phyloP scores from a whole-genome alignment of 495 filamentous ascomycete species.

The Parmelia sp. region DNA sequence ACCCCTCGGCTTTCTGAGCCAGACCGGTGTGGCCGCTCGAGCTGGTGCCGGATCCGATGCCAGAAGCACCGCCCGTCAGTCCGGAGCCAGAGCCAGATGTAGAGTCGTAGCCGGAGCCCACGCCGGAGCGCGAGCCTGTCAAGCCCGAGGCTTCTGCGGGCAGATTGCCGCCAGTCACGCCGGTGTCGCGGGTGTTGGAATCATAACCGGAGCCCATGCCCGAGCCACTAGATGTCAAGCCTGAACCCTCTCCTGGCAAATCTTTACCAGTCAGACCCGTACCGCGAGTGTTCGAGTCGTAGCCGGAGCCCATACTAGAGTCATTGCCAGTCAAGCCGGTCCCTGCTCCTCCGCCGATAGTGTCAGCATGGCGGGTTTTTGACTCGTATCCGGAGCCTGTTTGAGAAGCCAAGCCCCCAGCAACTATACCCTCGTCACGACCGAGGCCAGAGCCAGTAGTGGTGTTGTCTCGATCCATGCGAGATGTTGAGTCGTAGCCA shows the following conservation, averaged over 20 bases:
- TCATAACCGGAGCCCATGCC: conserved; percentile 5
- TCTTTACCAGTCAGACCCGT: neutral
- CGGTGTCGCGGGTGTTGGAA: conserved; percentile 4
- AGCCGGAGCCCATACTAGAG: conserved; percentile 22
- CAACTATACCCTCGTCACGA: neutral
- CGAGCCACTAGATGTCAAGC: conserved; percentile 1
- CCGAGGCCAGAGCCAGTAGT: conserved; percentile 1
- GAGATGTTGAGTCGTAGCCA: conserved; percentile 2
- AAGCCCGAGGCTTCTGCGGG: conserved; percentile 3
- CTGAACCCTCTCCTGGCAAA: conserved; percentile 24
- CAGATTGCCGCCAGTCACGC: neutral
- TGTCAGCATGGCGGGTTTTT: conserved; percentile 26
- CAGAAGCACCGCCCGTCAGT: too few relatives aligned
- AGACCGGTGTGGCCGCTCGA: conserved; percentile 22
- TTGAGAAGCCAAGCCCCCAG: neutral
- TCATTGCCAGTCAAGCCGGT: conserved; percentile 7
- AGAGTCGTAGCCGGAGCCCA: conserved; percentile 1
- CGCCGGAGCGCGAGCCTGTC: neutral
- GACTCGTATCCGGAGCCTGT: conserved; percentile 17
- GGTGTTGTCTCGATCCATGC: conserved; percentile 6
- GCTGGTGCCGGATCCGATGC: conserved; percentile 1
- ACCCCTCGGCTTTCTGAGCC: conserved; percentile 42
- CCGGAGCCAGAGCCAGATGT: too few relatives aligned
- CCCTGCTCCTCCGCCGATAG: conserved; percentile 33
- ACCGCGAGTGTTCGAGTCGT: conserved; percentile 5